phyloP scores from a whole-genome alignment of 306 rosid genomes.

The Trichosanthes cucumerina region DNA sequence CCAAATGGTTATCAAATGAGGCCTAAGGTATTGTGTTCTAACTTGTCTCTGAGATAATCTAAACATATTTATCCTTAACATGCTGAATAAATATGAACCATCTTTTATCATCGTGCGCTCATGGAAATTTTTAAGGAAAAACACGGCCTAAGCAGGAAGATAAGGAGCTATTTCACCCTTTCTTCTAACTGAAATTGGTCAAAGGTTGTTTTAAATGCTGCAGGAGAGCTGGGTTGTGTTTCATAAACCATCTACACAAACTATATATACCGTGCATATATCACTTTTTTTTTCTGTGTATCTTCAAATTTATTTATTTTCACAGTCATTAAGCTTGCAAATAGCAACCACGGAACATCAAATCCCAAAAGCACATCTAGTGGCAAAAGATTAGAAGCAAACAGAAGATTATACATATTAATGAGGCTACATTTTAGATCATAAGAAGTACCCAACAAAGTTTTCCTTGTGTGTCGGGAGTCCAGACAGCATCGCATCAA shows the following conservation, averaged over 20 bases:
- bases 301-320: background rate
- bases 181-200: background rate
- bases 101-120: background rate
- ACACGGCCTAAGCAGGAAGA: background rate
- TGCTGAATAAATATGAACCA: background rate
- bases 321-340: background rate
- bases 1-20: no score
- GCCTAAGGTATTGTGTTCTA: background rate
- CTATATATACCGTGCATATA: background rate
- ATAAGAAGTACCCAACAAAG: constrained; percentile 53
- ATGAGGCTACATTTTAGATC: constrained; percentile 9
- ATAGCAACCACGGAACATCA: background rate
- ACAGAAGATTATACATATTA: background rate
- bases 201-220: background rate
- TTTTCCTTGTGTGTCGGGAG: constrained; percentile 70
- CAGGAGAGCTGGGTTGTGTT: background rate
- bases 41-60: background rate
- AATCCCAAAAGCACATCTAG: background rate
- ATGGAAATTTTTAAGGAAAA: background rate
- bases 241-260: background rate
- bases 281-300: background rate
- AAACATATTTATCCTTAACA: background rate
- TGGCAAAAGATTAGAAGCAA: background rate
- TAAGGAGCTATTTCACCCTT: background rate
- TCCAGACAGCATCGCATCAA: constrained; percentile 94